Evolutionary conservation across 257 asterid genomes (phyloP).

Genomic region (Solanum tarijense): DNA sequence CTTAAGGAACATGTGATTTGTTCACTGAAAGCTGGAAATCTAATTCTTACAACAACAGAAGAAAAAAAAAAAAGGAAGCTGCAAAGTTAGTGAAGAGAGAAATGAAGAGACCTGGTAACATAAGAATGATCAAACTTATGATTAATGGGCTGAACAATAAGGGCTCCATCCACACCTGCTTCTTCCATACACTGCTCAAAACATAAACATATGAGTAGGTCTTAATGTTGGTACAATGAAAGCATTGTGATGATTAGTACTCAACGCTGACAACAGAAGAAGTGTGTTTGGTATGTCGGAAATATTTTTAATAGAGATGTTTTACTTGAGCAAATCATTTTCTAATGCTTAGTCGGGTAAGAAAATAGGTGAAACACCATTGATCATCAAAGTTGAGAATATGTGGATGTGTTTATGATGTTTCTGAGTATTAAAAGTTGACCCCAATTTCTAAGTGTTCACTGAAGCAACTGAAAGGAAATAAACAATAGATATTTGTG

Average conservation of each 20-base stretch:
- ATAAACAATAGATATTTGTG: not conserved
- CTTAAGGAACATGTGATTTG: not conserved
- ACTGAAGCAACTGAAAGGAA: not conserved
- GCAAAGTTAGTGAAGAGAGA: not conserved
- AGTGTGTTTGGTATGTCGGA: not conserved
- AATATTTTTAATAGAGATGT: not conserved
- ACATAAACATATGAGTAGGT: not conserved
- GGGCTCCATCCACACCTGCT: slow-evolving; percentile 83
- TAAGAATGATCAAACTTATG: slow-evolving; percentile 90
- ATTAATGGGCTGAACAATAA: slow-evolving; percentile 86
- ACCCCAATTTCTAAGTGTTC: not conserved
- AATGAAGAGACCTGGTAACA: slow-evolving; percentile 58
- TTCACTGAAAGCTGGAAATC: not conserved
- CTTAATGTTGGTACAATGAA: not conserved
- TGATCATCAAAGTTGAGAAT: not conserved
- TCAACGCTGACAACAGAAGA: not conserved
- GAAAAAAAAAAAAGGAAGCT: not conserved
- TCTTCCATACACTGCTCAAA: slow-evolving; percentile 56
- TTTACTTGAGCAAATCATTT: not conserved
- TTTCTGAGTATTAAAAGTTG: not conserved
- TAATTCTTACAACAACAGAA: not conserved
- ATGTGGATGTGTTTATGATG: not conserved
- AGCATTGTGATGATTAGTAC: not conserved
- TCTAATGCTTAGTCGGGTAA: not conserved
- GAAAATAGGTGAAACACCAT: not conserved